Evolutionary conservation across 768 basidiomycete genomes (phyloP).

Genomic region (Mycena metata): DNA sequence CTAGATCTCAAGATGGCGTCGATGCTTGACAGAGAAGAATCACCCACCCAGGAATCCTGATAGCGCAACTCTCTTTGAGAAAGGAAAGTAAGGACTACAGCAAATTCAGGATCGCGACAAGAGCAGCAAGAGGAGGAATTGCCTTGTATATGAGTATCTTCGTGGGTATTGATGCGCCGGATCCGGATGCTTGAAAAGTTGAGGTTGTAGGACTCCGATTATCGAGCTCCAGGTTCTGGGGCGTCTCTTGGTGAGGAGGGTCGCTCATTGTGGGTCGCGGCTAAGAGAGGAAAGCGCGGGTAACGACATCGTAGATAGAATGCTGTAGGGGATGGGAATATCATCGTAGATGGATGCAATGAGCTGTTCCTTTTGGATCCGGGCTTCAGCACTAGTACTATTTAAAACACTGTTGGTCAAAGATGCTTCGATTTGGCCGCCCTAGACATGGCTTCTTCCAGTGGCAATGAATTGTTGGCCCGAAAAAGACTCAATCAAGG

Average conservation of each 20-base stretch:
- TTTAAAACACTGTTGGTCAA: neutral
- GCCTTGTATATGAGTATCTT: constrained; percentile 2
- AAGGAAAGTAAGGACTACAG: constrained; percentile 8
- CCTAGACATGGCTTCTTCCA: no score
- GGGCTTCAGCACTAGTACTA: neutral
- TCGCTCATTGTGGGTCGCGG: neutral
- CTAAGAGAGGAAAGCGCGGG: constrained; percentile 2
- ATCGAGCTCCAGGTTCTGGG: neutral
- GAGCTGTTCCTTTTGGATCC: constrained; percentile 1
- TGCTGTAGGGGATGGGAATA: constrained; percentile 8
- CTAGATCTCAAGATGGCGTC: constrained; percentile 1
- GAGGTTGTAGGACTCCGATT: neutral
- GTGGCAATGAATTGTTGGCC: no score
- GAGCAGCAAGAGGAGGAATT: neutral
- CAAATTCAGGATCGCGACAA: neutral
- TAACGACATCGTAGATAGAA: constrained; percentile 4
- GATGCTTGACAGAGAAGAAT: neutral
- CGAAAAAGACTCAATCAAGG: no score
- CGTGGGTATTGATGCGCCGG: no score
- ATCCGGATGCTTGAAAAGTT: neutral
- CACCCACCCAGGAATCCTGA: constrained; percentile 9
- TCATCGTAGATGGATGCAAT: constrained; percentile 1
- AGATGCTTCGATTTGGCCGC: no score
- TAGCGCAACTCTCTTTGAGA: constrained; percentile 12
- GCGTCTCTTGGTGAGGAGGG: neutral